These are phyloP conservation scores for Torulaspora gathmanii DNA, from an alignment of 805 yeast species.

Conservation along the genomic window DNA sequence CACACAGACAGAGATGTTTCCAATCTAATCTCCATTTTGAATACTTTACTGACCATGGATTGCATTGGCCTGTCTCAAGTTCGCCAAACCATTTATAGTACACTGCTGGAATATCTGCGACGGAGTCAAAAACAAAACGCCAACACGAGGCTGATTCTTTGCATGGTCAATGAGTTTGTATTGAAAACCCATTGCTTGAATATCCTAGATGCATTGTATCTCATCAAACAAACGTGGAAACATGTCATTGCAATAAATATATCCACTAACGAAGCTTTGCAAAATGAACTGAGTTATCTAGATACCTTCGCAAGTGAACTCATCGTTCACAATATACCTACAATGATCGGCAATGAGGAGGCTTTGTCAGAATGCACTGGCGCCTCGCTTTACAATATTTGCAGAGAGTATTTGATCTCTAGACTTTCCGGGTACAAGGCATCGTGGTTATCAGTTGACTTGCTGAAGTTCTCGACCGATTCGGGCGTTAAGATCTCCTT, in stretches of 20 bases:
- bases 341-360: slow-evolving; percentile 22
- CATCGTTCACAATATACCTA: slow-evolving; percentile 29
- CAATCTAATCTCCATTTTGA: slow-evolving; percentile 29
- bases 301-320: slow-evolving; percentile 43
- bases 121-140: slow-evolving; percentile 27
- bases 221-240: slow-evolving; percentile 40
- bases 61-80: slow-evolving; percentile 22
- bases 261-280: slow-evolving; percentile 42
- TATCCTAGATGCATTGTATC: slow-evolving; percentile 35
- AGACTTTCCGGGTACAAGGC: slow-evolving; percentile 16
- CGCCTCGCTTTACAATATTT: slow-evolving; percentile 3
- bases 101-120: slow-evolving; percentile 23
- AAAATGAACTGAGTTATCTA: slow-evolving; percentile 44
- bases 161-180: slow-evolving; percentile 45
- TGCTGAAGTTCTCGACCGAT: slow-evolving; percentile 3
- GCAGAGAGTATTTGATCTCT: slow-evolving; percentile 19
- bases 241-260: slow-evolving; percentile 36
- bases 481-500: slow-evolving; percentile 6
- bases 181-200: slow-evolving; percentile 41
- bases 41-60: slow-evolving; percentile 25
- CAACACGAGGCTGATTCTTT: slow-evolving; percentile 36
- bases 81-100: slow-evolving; percentile 16
- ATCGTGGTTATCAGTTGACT: slow-evolving; percentile 3
- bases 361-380: slow-evolving; percentile 1
- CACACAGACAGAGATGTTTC: slow-evolving; percentile 28